phyloP scores from a whole-genome alignment of 2,329 filamentous ascomycete species.

The Fusarium fracticaudum region DNA sequence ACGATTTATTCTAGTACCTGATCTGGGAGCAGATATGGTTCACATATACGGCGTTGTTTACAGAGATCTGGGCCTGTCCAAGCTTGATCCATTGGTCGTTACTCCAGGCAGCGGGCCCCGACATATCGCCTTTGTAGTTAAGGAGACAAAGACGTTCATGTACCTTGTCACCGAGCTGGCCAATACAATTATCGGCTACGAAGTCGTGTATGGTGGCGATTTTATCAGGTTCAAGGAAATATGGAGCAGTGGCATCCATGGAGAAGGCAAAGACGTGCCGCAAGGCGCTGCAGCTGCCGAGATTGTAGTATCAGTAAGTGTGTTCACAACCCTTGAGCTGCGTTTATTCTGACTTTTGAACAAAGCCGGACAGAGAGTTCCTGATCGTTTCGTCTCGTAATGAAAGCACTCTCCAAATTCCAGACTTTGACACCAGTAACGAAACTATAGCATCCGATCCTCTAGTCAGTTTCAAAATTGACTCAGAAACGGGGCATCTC shows the following conservation, averaged over 20 bases:
- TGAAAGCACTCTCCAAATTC: slow-evolving; percentile 63
- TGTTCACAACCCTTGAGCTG: not conserved
- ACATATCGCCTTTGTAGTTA: slow-evolving; percentile 68
- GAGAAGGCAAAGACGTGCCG: slow-evolving; percentile 53
- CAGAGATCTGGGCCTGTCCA: slow-evolving; percentile 55
- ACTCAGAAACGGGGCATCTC: slow-evolving; percentile 63
- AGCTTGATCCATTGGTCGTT: slow-evolving; percentile 53
- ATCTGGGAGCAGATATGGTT: slow-evolving; percentile 72
- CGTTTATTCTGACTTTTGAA: not conserved
- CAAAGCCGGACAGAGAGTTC: slow-evolving; percentile 67
- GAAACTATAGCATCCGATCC: slow-evolving; percentile 68
- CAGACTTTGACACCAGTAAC: slow-evolving; percentile 55
- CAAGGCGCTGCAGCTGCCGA: slow-evolving; percentile 62
- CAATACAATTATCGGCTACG: slow-evolving; percentile 66
- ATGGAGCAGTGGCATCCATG: slow-evolving; percentile 60
- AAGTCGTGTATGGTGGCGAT: slow-evolving; percentile 60
- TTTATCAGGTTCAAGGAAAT: slow-evolving; percentile 57
- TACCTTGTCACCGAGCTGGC: slow-evolving; percentile 70
- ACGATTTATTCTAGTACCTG: slow-evolving; percentile 70
- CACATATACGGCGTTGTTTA: slow-evolving; percentile 61
- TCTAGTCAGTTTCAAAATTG: slow-evolving; percentile 69
- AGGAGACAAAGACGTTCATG: slow-evolving; percentile 58
- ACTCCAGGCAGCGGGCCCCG: slow-evolving; percentile 69
- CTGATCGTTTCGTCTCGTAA: slow-evolving; percentile 75
- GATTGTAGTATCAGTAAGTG: slow-evolving; percentile 65